A percentile compares a stretch with the other conserved stretches of the same genome.
phyloP scores from a whole-genome alignment of 2,329 filamentous ascomycete genomes.

The Sclerotinia minor region DNA sequence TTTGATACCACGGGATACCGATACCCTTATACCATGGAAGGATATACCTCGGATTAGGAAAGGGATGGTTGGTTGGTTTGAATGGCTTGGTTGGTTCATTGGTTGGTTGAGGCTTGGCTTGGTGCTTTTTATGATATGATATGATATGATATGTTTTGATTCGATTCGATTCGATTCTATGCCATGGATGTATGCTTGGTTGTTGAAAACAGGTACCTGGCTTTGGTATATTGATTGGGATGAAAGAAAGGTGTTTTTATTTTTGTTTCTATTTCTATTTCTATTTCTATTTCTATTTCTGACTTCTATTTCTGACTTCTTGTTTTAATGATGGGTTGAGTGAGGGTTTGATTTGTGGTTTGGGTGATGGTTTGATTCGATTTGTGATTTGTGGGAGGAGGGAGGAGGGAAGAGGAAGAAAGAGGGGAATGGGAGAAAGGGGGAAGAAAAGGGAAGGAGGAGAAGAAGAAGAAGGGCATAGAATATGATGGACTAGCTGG shows the following conservation, averaged over 20 bases:
- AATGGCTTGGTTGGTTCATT: not conserved
- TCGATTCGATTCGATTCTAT: slow-evolving; percentile 5
- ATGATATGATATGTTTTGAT: not conserved
- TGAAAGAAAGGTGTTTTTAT: not conserved
- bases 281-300: too few species aligned
- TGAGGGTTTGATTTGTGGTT: too few species aligned
- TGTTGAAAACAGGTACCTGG: too few species aligned
- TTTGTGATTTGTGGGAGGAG: too few species aligned
- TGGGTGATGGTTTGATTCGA: too few species aligned
- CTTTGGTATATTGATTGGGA: not conserved
- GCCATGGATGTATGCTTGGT: not conserved
- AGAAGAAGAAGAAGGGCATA: too few species aligned
- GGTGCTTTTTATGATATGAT: not conserved
- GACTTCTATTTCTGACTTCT: too few species aligned
- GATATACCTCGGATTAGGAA: slow-evolving; percentile 12
- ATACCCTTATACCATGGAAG: slow-evolving; percentile 9
- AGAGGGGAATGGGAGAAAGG: too few species aligned
- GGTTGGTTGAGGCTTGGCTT: not conserved
- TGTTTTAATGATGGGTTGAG: too few species aligned
- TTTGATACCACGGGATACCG: slow-evolving; percentile 15
- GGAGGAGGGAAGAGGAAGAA: too few species aligned
- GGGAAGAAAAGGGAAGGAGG: too few species aligned
- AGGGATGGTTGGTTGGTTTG: not conserved
- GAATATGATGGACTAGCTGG: too few species aligned
- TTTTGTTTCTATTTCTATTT: slow-evolving; percentile 1